Conservation (phyloP, 1,284 basidiomycete species). For the Schizopora paradoxa region DNA sequence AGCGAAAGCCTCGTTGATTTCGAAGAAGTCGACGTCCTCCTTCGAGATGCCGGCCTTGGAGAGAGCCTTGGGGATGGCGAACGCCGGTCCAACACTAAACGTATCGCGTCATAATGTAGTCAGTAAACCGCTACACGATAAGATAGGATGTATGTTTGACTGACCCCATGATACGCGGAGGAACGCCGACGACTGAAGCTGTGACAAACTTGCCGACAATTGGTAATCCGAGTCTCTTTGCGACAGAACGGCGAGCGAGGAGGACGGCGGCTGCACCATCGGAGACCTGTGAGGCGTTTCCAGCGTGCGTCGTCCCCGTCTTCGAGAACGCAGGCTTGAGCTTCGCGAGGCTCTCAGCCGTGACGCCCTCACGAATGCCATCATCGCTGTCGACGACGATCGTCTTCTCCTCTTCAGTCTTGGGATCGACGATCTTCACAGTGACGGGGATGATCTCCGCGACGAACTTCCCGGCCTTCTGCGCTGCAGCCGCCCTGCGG, state of each 20-base stretch:
- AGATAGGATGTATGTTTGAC: background rate
- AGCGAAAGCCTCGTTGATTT: slow-evolving; percentile 95
- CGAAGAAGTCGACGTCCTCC: slow-evolving; percentile 87
- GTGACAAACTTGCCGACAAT: slow-evolving; percentile 91
- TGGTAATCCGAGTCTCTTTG: slow-evolving; percentile 85
- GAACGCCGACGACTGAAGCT: slow-evolving; percentile 77
- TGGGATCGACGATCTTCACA: slow-evolving; percentile 74
- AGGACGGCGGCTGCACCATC: slow-evolving; percentile 96
- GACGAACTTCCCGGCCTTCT: slow-evolving; percentile 89
- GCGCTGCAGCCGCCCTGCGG: slow-evolving; percentile 82
- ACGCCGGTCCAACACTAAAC: slow-evolving; percentile 74
- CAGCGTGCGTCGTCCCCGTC: slow-evolving; percentile 89
- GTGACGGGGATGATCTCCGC: slow-evolving; percentile 88
- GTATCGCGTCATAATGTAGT: background rate
- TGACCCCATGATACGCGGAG: slow-evolving; percentile 79
- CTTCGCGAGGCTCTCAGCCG: slow-evolving; percentile 79
- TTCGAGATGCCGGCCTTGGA: slow-evolving; percentile 66
- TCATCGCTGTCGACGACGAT: slow-evolving; percentile 86
- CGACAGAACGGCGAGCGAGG: slow-evolving; percentile 80
- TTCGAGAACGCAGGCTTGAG: slow-evolving; percentile 92
- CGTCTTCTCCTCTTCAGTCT: slow-evolving; percentile 77
- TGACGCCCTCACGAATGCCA: slow-evolving; percentile 90
- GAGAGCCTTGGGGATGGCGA: slow-evolving; percentile 81
- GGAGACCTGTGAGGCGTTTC: slow-evolving; percentile 93
- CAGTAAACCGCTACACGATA: background rate